Evolutionary conservation across 441 rosid genomes (phyloP).

Genomic region (Syzygium malaccense): DNA sequence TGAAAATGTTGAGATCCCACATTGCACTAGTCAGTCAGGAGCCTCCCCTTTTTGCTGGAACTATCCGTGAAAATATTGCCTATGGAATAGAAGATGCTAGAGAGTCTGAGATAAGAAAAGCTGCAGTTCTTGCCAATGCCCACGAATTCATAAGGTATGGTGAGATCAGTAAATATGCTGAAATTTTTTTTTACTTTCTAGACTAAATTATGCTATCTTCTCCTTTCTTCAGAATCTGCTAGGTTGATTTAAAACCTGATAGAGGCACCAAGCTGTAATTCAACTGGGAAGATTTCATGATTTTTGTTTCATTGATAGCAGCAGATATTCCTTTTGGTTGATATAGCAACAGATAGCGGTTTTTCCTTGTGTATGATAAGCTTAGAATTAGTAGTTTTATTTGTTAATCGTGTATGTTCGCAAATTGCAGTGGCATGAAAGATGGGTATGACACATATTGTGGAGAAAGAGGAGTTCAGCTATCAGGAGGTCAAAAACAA

Average conservation of each 20-base stretch:
- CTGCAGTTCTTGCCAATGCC: slow-evolving; percentile 50
- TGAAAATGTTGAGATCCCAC: slow-evolving; percentile 35
- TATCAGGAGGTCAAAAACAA: slow-evolving; percentile 68
- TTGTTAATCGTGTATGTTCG: background rate
- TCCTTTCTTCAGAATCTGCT: background rate
- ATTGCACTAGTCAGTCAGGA: slow-evolving; percentile 67
- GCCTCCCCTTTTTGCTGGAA: slow-evolving; percentile 56
- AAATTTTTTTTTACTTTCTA: background rate
- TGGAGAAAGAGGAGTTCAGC: slow-evolving; percentile 62
- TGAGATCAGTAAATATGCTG: background rate
- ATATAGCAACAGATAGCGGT: background rate
- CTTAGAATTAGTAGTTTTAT: background rate
- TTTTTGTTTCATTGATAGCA: background rate
- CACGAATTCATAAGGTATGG: slow-evolving; percentile 55
- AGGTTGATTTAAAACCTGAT: background rate
- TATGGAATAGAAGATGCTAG: slow-evolving; percentile 36
- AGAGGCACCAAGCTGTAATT: background rate
- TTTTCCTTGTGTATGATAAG: background rate
- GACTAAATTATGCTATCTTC: background rate
- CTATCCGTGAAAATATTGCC: slow-evolving; percentile 48
- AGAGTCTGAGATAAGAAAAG: slow-evolving; percentile 42
- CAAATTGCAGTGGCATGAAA: slow-evolving; percentile 47
- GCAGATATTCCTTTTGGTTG: background rate
- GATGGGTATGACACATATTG: slow-evolving; percentile 52
- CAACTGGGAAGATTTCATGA: background rate